Base-by-base conservation (phyloP, 352 stramenopile species). In the Globisporangium mamillatum region DNA sequence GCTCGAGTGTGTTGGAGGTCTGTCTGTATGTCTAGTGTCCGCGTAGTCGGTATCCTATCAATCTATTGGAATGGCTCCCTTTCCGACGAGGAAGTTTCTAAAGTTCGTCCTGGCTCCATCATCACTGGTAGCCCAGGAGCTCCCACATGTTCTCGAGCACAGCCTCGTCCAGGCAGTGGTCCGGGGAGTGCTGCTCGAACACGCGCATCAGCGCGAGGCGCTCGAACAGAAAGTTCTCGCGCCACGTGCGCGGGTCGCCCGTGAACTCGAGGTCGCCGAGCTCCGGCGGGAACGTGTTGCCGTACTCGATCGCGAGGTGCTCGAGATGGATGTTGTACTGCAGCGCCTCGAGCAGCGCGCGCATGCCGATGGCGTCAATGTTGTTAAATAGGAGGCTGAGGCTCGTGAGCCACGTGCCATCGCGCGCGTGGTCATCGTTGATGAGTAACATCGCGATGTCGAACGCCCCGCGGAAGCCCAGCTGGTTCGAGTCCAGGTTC, bases 401-500 rank as follows among this genome's bases (percentile, higher is more conserved):
- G 16, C 77, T 75, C 22, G 75, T 81, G 18, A 86, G 71, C 69
- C 72, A 82, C 32, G 75, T 75, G 36, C 64, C 74, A 20, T 77
- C 64, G 16, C 73, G 68, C 32, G 75, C 72, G 67, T 85, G 71
- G 54, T 73, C 79, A 61, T 85, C 75, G 56, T 77, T 82, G 70
- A 86, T 86, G 41, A 86, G 67, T 59, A 86, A 64, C 78, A 86
- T 83, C n/a, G 78, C 78, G 27, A 86, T 72, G 62, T 86, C 78
- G 66, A 86, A 83, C 3, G 78, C 76, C n/a, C 78, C 78, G 50
- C 76, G 76, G 67, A 86, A 86, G 34, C 78, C 78, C 34, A 86
- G 74, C 61, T 84, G 78, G 64, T 86, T 86, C 54, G 76, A 83
- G 70, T 86, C 78, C 34, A 86, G 59, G 65, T 83, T 84, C 32